Evolutionary conservation across 257 asterid genomes (phyloP), one percentile per base, ranked within the genome.

Genomic region (Buddleja alternifolia): DNA sequence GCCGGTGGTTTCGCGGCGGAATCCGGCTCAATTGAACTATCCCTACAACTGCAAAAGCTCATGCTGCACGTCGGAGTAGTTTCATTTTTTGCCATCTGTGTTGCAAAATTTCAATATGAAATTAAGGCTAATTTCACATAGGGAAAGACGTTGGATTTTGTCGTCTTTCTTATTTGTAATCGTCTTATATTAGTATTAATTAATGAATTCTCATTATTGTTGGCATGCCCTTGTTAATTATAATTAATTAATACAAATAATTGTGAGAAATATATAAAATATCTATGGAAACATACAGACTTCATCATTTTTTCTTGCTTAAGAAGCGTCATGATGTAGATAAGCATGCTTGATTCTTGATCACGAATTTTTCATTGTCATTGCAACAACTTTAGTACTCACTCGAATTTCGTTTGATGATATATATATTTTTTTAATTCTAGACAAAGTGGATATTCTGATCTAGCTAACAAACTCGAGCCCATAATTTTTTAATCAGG

Each of bases 1-100:
- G 81, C 9, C 29, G 69, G 69, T n/a, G 62, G 72, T 64, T 60
- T 71, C 34, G 20, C 69, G 60, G 73, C 44, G 37, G 50, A 57
- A 29, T 24, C 66, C 39, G 70, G 12, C 3, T 57, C 65, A 10
- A 32, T 46, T 44, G 65, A 29, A n/a, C 70, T 69, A 4, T 60
- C 71, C 24, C 32, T 72, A 72, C 85, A 69, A 10, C 67, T 61
- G 63, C 73, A 72, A 14, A 73, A 65, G 48, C 71, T 75, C 80
- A 77, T 74, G 66, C 24, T 51, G 82, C 77, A 47, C 15, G n/a
- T 37, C 8, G 76, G 68, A 48, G 19, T 15, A 7, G 15, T 71
- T n/a, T 59, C 71, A 46, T 48, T 48, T 74, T 66, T 57, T 11
- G 71, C 75, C 85, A 80, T 73, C 21, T 48, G 51, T 58, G 14